Evolutionary conservation across 257 asterid genomes (phyloP).

Genomic region (Nicotiana sylvestris): DNA sequence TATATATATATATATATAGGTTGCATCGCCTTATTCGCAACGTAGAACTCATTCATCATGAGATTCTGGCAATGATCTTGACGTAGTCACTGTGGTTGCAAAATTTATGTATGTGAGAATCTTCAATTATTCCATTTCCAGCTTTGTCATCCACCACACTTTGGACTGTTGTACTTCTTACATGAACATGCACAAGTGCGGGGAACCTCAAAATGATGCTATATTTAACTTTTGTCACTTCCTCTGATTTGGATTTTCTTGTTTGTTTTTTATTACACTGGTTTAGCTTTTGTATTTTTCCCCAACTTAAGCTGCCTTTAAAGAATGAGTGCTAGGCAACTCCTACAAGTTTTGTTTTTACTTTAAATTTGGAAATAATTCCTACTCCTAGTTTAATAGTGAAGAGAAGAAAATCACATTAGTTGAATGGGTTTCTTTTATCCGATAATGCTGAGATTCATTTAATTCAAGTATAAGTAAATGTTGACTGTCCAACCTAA

Average conservation of each 20-base stretch:
- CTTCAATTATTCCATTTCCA: constrained; percentile 2
- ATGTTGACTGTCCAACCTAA: no score
- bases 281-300: not conserved
- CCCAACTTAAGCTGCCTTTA: not conserved
- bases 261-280: not conserved
- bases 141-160: not conserved
- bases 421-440: not conserved
- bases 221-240: not conserved
- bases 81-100: not conserved
- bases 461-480: no score
- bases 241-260: not conserved
- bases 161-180: not conserved
- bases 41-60: not conserved
- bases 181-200: not conserved
- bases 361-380: no score
- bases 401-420: not conserved
- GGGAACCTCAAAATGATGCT: not conserved
- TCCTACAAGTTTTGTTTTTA: not conserved
- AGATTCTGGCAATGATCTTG: not conserved
- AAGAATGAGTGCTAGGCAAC: not conserved
- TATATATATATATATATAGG: no score
- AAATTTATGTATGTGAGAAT: constrained; percentile 2
- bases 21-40: not conserved
- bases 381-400: not conserved
- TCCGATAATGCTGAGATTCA: no score